Conservation (phyloP, 2,329 filamentous ascomycete species). For the Epichloe aotearoae region DNA sequence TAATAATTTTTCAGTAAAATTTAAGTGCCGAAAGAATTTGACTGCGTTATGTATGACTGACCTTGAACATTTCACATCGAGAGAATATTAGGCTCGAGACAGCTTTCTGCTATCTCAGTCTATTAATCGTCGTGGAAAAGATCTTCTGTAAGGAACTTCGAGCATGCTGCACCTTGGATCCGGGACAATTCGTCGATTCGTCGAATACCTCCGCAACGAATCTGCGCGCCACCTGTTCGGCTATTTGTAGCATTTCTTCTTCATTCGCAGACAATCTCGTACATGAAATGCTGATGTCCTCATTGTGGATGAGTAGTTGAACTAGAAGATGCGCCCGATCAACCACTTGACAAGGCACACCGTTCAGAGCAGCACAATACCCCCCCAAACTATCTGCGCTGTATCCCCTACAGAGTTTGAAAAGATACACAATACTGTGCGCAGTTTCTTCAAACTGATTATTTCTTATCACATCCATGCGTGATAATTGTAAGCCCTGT, state of each 20-base stretch:
- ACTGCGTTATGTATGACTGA: neutral
- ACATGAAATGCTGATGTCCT: slow-evolving; percentile 64
- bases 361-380: slow-evolving; percentile 75
- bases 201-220: slow-evolving; percentile 32
- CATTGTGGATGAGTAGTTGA: slow-evolving; percentile 53
- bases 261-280: slow-evolving; percentile 53
- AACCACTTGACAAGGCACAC: slow-evolving; percentile 59
- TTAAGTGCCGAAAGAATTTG: neutral
- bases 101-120: neutral
- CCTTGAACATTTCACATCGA: neutral
- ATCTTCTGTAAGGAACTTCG: slow-evolving; percentile 1
- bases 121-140: neutral
- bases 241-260: slow-evolving; percentile 49
- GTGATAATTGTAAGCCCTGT: slow-evolving; percentile 42
- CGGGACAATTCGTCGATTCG: neutral
- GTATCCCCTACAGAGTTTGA: slow-evolving; percentile 52
- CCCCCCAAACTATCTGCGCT: slow-evolving; percentile 76
- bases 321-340: slow-evolving; percentile 64
- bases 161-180: slow-evolving; percentile 8
- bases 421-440: slow-evolving; percentile 61
- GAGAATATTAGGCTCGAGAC: neutral
- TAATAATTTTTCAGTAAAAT: neutral
- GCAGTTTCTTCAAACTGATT: slow-evolving; percentile 32
- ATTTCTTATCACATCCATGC: slow-evolving; percentile 59
- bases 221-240: slow-evolving; percentile 45